These are phyloP conservation scores for Tetrastigma voinierianum DNA, from an alignment of 164 flowering plant species.

Conservation along the genomic window DNA sequence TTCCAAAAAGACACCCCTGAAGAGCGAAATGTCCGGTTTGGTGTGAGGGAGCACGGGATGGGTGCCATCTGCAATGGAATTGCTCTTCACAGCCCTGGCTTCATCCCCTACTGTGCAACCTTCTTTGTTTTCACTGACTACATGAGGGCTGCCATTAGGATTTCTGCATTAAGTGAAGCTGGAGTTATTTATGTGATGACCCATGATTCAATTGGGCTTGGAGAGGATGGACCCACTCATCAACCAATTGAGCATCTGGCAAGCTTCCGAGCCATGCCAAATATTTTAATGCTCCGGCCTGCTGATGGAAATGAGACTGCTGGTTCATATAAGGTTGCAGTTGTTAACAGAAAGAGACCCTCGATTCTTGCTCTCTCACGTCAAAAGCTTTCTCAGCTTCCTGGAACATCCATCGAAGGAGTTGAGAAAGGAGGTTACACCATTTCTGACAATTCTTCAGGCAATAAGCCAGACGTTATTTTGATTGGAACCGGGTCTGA, in stretches of 20 bases:
- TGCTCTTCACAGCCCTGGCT: constrained; percentile 84
- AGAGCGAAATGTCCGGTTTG: constrained; percentile 92
- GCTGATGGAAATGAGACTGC: constrained; percentile 99
- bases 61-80: constrained; percentile 97
- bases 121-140: constrained; percentile 98
- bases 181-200: constrained; percentile 97
- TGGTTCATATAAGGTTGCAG: constrained; percentile 90
- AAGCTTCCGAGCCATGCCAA: constrained; percentile 99
- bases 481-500: constrained; percentile 96
- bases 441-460: constrained; percentile 76
- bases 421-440: constrained; percentile 91
- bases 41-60: constrained; percentile 96
- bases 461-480: constrained; percentile 87
- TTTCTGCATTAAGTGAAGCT: constrained; percentile 80
- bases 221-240: constrained; percentile 99
- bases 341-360: constrained; percentile 75
- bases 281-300: constrained; percentile 92
- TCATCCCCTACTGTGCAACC: constrained; percentile 94
- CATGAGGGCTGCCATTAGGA: constrained; percentile 96
- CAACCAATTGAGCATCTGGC: constrained; percentile 98
- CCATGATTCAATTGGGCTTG: constrained; percentile 97
- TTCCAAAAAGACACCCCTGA: constrained; percentile 94
- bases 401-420: constrained; percentile 89
- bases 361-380: constrained; percentile 93
- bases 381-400: constrained; percentile 82